Conservation (phyloP, 2,329 filamentous ascomycete genomes). For the Beauveria scarabaeidicola region DNA sequence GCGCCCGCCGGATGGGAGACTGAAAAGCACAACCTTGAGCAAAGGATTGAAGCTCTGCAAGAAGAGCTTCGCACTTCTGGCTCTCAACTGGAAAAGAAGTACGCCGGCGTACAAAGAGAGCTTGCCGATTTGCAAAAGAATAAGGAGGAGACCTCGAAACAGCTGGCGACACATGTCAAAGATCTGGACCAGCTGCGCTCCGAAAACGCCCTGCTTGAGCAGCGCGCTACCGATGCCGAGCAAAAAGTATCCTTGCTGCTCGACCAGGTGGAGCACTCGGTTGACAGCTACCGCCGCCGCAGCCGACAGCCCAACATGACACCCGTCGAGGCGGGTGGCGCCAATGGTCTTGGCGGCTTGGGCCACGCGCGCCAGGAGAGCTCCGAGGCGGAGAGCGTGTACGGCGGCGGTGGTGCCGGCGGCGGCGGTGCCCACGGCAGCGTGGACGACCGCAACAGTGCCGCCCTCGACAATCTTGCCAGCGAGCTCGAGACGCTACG, state of each 20-base stretch:
- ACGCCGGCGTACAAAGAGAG: conserved; percentile 61
- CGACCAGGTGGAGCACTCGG: conserved; percentile 87
- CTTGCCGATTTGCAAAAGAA: conserved; percentile 57
- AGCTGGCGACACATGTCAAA: conserved; percentile 51
- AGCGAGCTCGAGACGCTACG: conserved; percentile 86
- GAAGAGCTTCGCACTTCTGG: conserved; percentile 58
- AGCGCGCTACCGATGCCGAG: conserved; percentile 81
- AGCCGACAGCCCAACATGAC: conserved; percentile 50
- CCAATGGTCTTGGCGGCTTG: conserved; percentile 27
- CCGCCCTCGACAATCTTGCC: conserved; percentile 80
- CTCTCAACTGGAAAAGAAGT: conserved; percentile 59
- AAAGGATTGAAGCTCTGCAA: conserved; percentile 62
- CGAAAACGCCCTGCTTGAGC: conserved; percentile 74
- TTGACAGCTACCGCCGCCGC: conserved; percentile 86
- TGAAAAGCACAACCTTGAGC: conserved; percentile 60
- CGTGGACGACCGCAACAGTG: conserved; percentile 45
- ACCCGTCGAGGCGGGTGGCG: conserved; percentile 34
- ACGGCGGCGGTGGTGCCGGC: conserved; percentile 26
- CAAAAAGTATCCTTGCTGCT: conserved; percentile 86
- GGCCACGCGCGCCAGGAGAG: conserved; percentile 46
- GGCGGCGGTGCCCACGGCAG: conserved; percentile 29
- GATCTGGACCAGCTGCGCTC: conserved; percentile 75
- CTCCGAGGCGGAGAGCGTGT: conserved; percentile 54
- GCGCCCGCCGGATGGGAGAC: conserved; percentile 60
- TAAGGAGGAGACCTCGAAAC: conserved; percentile 52